Base-by-base conservation (phyloP, 805 yeast species). In the Zygoascus flipseniorum region DNA sequence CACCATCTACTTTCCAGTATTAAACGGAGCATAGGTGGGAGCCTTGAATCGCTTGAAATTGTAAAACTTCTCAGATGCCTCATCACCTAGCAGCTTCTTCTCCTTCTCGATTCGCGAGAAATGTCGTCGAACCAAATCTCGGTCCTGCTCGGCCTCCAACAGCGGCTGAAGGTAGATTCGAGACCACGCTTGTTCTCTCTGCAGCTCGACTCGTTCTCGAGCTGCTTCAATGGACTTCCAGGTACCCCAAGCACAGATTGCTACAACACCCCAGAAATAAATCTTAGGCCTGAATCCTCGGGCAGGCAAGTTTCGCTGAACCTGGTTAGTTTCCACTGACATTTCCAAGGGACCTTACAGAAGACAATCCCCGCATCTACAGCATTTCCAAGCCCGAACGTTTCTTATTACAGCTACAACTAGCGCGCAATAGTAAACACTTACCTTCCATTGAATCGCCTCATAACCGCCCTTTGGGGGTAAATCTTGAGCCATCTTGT, bases 391-490 rank as follows among this genome's bases (percentile, higher is more conserved):
- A 6, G n/a, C n/a, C 28, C 28, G 28, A 23, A n/a, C n/a, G 28
- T 23, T 23, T 23, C 6, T 23, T 23, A 23, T 23, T 23, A 4
- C 6, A 4, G 6, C 28, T 3, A 6, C 28, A 23, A 23, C 6
- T 6, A 18, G 8, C 3, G 6, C 6, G 28, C 28, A 23, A 23
- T 23, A 23, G 6, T 23, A 23, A 6, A 23, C 28, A 51, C 69
- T 43, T 55, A 68, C 71, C 67, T 84, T 85, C 95, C 95, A 88
- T 72, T 87, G 96, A 56, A 88, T 79, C 45, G 86, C 85, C 58
- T 85, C 89, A 64, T 88, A 87, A 57, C 96, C 95, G 54, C 86
- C 88, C 62, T 79, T 74, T 54, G 96, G 96, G 64, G 96, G 96
- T 65, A 88, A 72, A 65, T 88, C 96, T 76, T 88, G 96, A 41